Evolutionary conservation across 805 yeast genomes (phyloP), one percentile per base, ranked within the genome.

Genomic region (Hanseniaspora meyeri): DNA sequence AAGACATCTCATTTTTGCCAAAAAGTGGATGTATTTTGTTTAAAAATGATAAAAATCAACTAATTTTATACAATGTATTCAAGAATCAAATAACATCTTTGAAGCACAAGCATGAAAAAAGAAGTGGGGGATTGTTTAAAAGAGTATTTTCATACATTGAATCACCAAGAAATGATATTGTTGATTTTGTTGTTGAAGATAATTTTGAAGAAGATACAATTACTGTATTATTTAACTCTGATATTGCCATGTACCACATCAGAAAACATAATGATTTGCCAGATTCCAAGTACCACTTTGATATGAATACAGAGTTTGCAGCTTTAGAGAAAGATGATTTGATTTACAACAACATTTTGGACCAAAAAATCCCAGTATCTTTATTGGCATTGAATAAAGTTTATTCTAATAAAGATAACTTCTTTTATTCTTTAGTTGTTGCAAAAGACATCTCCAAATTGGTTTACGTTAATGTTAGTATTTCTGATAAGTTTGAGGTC

Each of bases 141-240:
- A 51, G 24, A 9, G 9, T 53, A 8, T 46, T 46, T 16, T 38
- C 43, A 6, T 17, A 16, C 4, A 20, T 20, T n/a, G 32, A 20
- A 19, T n/a, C 39, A 34, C 20, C 39, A 14, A 46, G 51, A 46
- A 32, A 7, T 17, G 51, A 53, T 46, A 51, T 53, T 20, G 20
- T 53, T 9, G 57, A 53, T 53, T 53, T 46, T 39, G 57, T 45
- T 38, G 36, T 53, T 39, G 57, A 53, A 34, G 42, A 53, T 10
- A 20, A 29, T 2, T 14, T 16, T n/a, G 39, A 36, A 10, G 49
- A 53, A 31, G 46, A 43, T 17, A 46, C 51, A 12, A 32, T 53
- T 17, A 39, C 51, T 38, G 57, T 53, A 9, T 20, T 53, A 27
- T 53, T 53, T n/a, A 43, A 31, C 3, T 53, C 57, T 2, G 46